Evolutionary conservation across 31 red algal genomes (phyloP).

Genomic region (Porphyra umbilicalis): DNA sequence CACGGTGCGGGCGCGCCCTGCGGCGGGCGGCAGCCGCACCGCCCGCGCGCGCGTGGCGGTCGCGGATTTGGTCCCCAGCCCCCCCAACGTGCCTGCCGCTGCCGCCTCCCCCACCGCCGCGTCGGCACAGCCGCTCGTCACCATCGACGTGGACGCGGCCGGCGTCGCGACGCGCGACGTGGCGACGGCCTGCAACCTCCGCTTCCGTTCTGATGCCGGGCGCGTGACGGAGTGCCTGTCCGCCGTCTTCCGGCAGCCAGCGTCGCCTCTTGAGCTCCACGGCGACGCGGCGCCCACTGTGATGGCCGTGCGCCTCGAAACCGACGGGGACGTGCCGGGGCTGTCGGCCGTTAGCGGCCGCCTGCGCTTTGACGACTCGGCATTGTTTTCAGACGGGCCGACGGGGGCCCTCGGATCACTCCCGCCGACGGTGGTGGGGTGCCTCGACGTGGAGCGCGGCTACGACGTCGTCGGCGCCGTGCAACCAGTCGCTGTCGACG

Average conservation of each 20-base stretch:
- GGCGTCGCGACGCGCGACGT: slow-evolving; percentile 24
- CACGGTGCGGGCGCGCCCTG: not conserved
- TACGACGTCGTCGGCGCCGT: slow-evolving; percentile 60
- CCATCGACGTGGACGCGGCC: slow-evolving; percentile 20
- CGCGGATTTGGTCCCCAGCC: not conserved
- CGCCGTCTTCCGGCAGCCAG: slow-evolving; percentile 45
- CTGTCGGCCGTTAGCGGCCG: slow-evolving; percentile 45
- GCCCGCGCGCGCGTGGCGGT: not conserved
- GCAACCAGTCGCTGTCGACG: slow-evolving; percentile 46
- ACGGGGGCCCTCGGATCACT: slow-evolving; percentile 47
- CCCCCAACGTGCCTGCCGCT: not conserved
- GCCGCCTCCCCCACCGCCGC: not conserved
- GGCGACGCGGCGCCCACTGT: slow-evolving; percentile 30
- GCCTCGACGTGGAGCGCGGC: slow-evolving; percentile 60
- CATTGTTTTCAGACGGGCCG: slow-evolving; percentile 50
- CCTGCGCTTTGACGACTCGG: slow-evolving; percentile 58
- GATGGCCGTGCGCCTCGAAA: slow-evolving; percentile 66
- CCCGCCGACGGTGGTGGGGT: slow-evolving; percentile 67
- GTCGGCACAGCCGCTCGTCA: not conserved
- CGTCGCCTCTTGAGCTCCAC: slow-evolving; percentile 33
- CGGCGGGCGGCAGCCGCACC: not conserved
- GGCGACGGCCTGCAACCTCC: slow-evolving; percentile 42
- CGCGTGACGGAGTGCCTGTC: slow-evolving; percentile 16
- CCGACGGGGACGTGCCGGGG: slow-evolving; percentile 55
- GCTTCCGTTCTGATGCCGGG: slow-evolving; percentile 60